Evolutionary conservation across 1,139 yeast genomes (phyloP), one percentile per base, ranked within the genome.

Genomic region (Yamadazyma trypodendri): DNA sequence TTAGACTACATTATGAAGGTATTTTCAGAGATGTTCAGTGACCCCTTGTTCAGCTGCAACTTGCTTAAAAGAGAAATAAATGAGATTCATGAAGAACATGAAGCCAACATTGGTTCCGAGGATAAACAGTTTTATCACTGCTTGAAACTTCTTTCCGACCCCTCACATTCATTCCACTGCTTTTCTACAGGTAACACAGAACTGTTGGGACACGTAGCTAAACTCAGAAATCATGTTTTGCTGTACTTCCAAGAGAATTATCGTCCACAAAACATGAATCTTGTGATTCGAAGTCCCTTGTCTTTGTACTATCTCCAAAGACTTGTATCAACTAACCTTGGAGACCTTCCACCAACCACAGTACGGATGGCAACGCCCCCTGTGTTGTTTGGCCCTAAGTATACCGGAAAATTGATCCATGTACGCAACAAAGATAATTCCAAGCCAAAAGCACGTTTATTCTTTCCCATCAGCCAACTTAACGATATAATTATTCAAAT

Each of bases 21-120:
- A 15, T 79, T 84, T 52, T 63, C 81, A 0, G 66, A 76, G 6
- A 67, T 69, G 40, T 75, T 84, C 49, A 62, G 58, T 33, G 45
- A 48, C 4, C 89, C 90, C 0, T 35, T 62, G 3, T 80, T 83
- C 49, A 60, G 65, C 33, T 58, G 64, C n/a, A 44, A 45, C 2
- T 53, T 57, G 29, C 61, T 77, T 11, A 61, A 63, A 30, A 64
- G 68, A 40, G 92, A 84, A 55, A 63, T 81, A 0, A 58, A 63
- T 36, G 79, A 84, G 0, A 69, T 84, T 12, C 75, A 83, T 47
- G 79, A 77, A 49, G 92, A 84, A 48, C 90, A 84, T 51, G 59
- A 58, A 3, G 65, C 70, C 5, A 84, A 84, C 45, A 55, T 67
- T 12, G 49, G 63, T 2, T 59, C 63, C 4, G 18, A 51, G 0